A percentile compares a stretch with the other conserved stretches of the same genome.
These are phyloP conservation scores for Amanita polypyramis DNA, from an alignment of 768 basidiomycete species.

Conservation along the genomic window DNA sequence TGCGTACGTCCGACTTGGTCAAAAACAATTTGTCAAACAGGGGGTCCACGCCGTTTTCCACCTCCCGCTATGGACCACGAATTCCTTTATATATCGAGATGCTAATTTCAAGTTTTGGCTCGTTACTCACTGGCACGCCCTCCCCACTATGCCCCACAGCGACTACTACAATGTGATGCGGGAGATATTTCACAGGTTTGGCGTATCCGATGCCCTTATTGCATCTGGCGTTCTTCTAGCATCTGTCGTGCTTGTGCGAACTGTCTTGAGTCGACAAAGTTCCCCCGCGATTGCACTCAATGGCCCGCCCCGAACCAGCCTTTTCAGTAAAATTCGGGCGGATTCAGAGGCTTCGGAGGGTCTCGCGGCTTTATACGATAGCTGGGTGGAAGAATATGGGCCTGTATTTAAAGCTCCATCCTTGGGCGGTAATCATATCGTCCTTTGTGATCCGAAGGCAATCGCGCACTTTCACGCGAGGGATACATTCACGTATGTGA, in stretches of 20 bases:
- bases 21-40: too few species aligned
- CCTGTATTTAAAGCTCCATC: conserved; percentile 30
- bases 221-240: not conserved
- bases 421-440: conserved; percentile 23
- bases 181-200: too few species aligned
- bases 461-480: conserved; percentile 37
- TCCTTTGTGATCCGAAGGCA: conserved; percentile 40
- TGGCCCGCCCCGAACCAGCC: conserved; percentile 31
- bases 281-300: conserved; percentile 21
- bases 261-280: not conserved
- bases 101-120: too few species aligned
- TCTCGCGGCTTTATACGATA: conserved; percentile 25
- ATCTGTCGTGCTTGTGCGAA: not conserved
- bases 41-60: too few species aligned
- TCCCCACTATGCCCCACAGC: too few species aligned
- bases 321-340: conserved; percentile 25
- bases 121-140: too few species aligned
- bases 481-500: conserved; percentile 40
- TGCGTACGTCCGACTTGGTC: too few species aligned
- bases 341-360: conserved; percentile 19
- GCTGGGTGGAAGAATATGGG: conserved; percentile 40
- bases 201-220: too few species aligned
- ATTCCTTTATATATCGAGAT: too few species aligned
- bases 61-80: too few species aligned
- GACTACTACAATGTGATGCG: too few species aligned